A percentile compares a stretch with the other conserved stretches of the same genome.
Conservation (phyloP, 2,329 filamentous ascomycete species). For the Fusarium sarcochroum region DNA sequence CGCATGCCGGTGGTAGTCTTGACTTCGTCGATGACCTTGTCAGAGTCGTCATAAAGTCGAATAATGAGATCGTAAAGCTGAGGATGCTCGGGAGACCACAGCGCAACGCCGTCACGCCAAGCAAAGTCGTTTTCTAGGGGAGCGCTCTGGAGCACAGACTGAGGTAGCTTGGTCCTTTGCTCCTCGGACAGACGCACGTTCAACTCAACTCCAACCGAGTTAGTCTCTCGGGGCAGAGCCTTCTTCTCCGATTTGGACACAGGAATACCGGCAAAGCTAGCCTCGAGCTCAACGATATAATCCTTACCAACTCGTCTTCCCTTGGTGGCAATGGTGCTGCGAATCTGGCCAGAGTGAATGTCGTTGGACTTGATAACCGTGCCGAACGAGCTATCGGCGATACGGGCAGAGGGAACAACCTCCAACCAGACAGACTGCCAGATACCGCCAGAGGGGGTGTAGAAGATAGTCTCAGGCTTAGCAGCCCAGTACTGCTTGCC, state of each 20-base stretch:
- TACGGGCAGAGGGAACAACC: constrained; percentile 64
- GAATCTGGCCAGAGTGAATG: constrained; percentile 65
- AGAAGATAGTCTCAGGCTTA: constrained; percentile 72
- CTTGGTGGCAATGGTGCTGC: constrained; percentile 64
- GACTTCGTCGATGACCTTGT: constrained; percentile 66
- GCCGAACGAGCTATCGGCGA: constrained; percentile 69
- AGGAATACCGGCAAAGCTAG: constrained; percentile 62
- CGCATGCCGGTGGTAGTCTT: constrained; percentile 73
- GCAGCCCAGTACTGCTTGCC: constrained; percentile 78
- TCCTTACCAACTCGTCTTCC: constrained; percentile 62
- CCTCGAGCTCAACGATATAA: constrained; percentile 67
- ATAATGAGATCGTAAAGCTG: constrained; percentile 69
- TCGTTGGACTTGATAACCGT: constrained; percentile 70
- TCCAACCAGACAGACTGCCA: constrained; percentile 73
- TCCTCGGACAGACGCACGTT: constrained; percentile 63
- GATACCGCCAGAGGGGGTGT: constrained; percentile 69
- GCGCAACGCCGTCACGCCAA: constrained; percentile 69
- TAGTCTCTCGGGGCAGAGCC: constrained; percentile 63
- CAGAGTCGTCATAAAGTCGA: constrained; percentile 61
- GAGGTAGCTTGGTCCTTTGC: constrained; percentile 57
- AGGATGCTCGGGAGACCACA: constrained; percentile 73
- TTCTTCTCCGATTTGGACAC: constrained; percentile 61
- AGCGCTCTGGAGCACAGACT: constrained; percentile 50
- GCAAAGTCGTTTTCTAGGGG: constrained; percentile 56
- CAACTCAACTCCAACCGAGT: constrained; percentile 63